Evolutionary conservation across 78 protist species (phyloP).

Genomic region (Dictyostelium intermedium): DNA sequence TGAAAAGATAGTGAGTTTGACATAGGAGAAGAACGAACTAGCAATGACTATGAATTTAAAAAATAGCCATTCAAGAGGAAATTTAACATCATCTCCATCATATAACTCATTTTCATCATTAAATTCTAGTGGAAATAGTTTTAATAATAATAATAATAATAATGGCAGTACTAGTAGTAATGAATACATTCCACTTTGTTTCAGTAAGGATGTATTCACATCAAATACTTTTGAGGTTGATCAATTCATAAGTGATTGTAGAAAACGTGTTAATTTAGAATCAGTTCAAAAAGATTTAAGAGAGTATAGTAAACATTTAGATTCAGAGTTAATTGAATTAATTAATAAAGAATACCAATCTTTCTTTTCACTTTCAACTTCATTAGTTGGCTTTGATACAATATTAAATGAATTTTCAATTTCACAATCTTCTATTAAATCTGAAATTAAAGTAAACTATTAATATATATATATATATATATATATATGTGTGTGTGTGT

Average conservation of each 20-base stretch:
- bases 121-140: not conserved
- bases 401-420: slow-evolving; percentile 40
- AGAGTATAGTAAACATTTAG: slow-evolving; percentile 27
- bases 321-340: slow-evolving; percentile 55
- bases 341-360: slow-evolving; percentile 63
- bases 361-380: slow-evolving; percentile 61
- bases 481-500: too few species aligned
- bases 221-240: slow-evolving; percentile 58
- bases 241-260: slow-evolving; percentile 53
- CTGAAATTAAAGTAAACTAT: slow-evolving; percentile 34
- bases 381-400: slow-evolving; percentile 48
- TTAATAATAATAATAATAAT: not conserved
- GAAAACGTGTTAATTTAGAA: slow-evolving; percentile 68
- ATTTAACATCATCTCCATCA: not conserved
- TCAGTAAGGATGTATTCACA: slow-evolving; percentile 64
- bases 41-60: not conserved
- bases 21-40: not conserved
- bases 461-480: too few species aligned
- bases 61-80: not conserved
- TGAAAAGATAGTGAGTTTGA: too few species aligned
- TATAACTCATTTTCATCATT: not conserved
- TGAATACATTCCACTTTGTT: slow-evolving; percentile 54
- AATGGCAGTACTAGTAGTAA: not conserved
- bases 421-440: slow-evolving; percentile 47
- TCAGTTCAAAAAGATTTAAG: slow-evolving; percentile 66